Evolutionary conservation across 352 stramenopile species (phyloP).

Genomic region (Pythium myriotylum): DNA sequence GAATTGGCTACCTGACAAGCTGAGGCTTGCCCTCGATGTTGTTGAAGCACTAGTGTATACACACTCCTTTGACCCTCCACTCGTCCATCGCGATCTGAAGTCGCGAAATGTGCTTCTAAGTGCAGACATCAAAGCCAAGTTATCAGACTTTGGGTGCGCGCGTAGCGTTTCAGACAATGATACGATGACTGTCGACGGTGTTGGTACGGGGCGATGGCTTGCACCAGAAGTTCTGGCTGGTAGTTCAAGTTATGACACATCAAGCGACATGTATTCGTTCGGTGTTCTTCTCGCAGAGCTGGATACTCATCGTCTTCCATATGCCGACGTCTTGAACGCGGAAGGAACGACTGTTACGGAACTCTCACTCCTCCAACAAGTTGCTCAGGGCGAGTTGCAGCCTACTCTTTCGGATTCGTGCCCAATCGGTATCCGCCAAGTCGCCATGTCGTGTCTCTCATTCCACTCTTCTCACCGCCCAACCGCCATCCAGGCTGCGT

Average conservation of each 20-base stretch:
- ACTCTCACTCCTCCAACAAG: slow-evolving; percentile 54
- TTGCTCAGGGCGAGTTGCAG: slow-evolving; percentile 42
- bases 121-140: slow-evolving; percentile 33
- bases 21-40: slow-evolving; percentile 56
- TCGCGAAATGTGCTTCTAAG: slow-evolving; percentile 54
- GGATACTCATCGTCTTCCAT: slow-evolving; percentile 56
- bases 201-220: slow-evolving; percentile 54
- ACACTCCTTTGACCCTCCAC: slow-evolving; percentile 54
- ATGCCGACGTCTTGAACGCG: slow-evolving; percentile 15
- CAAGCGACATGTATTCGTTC: slow-evolving; percentile 49
- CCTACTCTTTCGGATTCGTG: slow-evolving; percentile 47
- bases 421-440: slow-evolving; percentile 37
- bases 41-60: slow-evolving; percentile 64
- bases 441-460: slow-evolving; percentile 48
- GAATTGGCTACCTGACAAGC: slow-evolving; percentile 46
- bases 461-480: slow-evolving; percentile 40
- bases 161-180: slow-evolving; percentile 35
- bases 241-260: slow-evolving; percentile 47
- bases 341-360: slow-evolving; percentile 41
- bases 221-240: slow-evolving; percentile 53
- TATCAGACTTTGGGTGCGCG: slow-evolving; percentile 52
- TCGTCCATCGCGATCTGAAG: slow-evolving; percentile 62
- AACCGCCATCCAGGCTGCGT: slow-evolving; percentile 52
- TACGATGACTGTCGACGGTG: slow-evolving; percentile 45
- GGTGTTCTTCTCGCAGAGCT: slow-evolving; percentile 57